These are phyloP conservation scores for Cyberlindnera japonica DNA, from an alignment of 805 yeast species.

Conservation along the genomic window DNA sequence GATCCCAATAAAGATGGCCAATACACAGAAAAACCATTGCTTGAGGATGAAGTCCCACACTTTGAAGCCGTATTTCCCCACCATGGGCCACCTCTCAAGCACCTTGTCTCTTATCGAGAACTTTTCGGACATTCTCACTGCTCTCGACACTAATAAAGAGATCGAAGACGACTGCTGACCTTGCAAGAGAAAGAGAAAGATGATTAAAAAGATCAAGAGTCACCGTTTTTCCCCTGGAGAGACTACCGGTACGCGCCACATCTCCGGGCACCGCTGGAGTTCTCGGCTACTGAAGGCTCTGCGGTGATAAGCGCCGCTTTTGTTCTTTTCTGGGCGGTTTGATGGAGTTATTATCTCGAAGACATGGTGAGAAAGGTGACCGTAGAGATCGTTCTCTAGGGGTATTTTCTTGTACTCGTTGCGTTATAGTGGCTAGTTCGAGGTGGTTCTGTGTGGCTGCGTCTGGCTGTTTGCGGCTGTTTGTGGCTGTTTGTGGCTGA, in stretches of 20 bases:
- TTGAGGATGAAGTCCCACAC: slow-evolving; percentile 20
- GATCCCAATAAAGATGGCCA: slow-evolving; percentile 70
- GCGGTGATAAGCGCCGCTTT: neutral
- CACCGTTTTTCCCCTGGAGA: too few relatives aligned
- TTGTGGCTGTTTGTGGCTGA: too few relatives aligned
- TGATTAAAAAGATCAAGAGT: too few relatives aligned
- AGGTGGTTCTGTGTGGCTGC: neutral
- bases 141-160: neutral
- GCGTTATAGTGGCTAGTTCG: neutral
- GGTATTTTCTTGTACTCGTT: neutral
- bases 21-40: slow-evolving; percentile 74
- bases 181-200: neutral
- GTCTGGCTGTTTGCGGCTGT: neutral
- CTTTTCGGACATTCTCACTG: slow-evolving; percentile 1
- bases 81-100: slow-evolving; percentile 4
- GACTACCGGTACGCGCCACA: neutral
- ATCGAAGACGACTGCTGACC: neutral
- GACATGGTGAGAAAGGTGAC: too few relatives aligned
- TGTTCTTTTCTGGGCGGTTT: neutral
- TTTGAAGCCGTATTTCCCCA: slow-evolving; percentile 10
- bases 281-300: too few relatives aligned
- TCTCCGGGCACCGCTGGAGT: neutral
- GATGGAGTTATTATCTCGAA: too few relatives aligned
- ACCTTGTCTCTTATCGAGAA: slow-evolving; percentile 1
- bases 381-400: neutral